A percentile compares a stretch with the other conserved stretches of the same genome.
phyloP scores from a whole-genome alignment of 78 protist species.

The Andalucia godoyi region DNA sequence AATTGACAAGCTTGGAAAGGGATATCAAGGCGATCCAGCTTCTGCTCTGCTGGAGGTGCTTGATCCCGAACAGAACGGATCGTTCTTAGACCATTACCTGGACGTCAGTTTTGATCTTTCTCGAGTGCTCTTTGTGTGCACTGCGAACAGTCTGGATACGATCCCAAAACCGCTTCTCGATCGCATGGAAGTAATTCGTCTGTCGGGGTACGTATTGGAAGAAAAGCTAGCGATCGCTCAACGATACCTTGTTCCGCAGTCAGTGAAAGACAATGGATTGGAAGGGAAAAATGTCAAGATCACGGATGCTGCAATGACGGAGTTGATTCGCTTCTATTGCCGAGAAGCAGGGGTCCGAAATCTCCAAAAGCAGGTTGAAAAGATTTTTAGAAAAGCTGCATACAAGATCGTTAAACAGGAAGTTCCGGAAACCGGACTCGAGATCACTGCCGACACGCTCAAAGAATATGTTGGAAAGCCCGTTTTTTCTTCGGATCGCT shows the following conservation, averaged over 20 bases:
- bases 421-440: too few species aligned
- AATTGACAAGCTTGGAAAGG: slow-evolving; percentile 66
- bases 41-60: slow-evolving; percentile 86
- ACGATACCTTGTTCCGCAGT: slow-evolving; percentile 59
- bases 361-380: slow-evolving; percentile 68
- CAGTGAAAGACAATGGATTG: slow-evolving; percentile 36
- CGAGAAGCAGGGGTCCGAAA: slow-evolving; percentile 84
- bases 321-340: slow-evolving; percentile 61
- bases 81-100: slow-evolving; percentile 83
- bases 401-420: slow-evolving; percentile 26
- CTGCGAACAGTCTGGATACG: slow-evolving; percentile 68
- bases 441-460: slow-evolving; percentile 21
- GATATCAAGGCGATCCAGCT: slow-evolving; percentile 74
- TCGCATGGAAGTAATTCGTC: slow-evolving; percentile 79
- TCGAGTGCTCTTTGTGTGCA: slow-evolving; percentile 77
- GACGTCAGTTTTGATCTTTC: slow-evolving; percentile 61
- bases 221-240: slow-evolving; percentile 77
- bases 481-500: slow-evolving; percentile 15
- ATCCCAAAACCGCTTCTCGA: slow-evolving; percentile 82
- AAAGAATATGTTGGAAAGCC: slow-evolving; percentile 62
- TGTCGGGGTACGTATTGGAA: slow-evolving; percentile 46
- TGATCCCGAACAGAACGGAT: slow-evolving; percentile 87
- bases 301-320: slow-evolving; percentile 25
- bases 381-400: slow-evolving; percentile 74
- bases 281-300: slow-evolving; percentile 1